A percentile compares a stretch with the other conserved stretches of the same genome.
Conservation (phyloP, 2,329 filamentous ascomycete genomes). For the Beauveria australis region DNA sequence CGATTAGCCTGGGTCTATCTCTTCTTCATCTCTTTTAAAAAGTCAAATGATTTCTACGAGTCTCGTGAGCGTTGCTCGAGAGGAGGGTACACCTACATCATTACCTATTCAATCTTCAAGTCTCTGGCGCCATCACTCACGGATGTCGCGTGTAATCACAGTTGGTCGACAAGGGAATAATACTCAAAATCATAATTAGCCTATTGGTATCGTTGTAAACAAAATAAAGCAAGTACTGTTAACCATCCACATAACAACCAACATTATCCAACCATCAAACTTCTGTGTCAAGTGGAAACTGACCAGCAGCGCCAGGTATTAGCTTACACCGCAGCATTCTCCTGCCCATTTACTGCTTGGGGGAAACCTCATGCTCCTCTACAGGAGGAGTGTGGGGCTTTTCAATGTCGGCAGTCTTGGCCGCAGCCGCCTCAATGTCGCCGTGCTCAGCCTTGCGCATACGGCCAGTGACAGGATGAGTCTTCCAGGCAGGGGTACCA, state of each 20-base stretch:
- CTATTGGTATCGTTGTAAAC: constrained; percentile 10
- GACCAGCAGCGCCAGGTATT: neutral
- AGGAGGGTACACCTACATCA: no score
- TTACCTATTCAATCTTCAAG: no score
- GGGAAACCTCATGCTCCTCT: constrained; percentile 4
- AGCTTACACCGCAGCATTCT: neutral
- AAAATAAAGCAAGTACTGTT: constrained; percentile 2
- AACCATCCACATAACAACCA: neutral
- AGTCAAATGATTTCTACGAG: no score
- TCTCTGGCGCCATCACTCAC: no score
- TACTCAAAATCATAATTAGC: neutral
- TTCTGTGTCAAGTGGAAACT: neutral
- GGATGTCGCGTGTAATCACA: neutral
- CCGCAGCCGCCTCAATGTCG: constrained; percentile 16
- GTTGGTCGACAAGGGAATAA: neutral
- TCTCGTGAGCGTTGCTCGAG: no score
- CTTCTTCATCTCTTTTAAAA: no score
- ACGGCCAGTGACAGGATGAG: constrained; percentile 17
- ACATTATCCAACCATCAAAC: neutral
- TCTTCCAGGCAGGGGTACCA: constrained; percentile 27
- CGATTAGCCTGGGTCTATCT: no score
- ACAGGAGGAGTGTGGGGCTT: constrained; percentile 11
- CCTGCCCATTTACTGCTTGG: neutral
- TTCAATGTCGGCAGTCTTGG: constrained; percentile 15
- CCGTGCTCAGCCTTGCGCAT: constrained; percentile 19